Evolutionary conservation across 164 flowering plant genomes (phyloP).

Genomic region (Vitis amurensis): DNA sequence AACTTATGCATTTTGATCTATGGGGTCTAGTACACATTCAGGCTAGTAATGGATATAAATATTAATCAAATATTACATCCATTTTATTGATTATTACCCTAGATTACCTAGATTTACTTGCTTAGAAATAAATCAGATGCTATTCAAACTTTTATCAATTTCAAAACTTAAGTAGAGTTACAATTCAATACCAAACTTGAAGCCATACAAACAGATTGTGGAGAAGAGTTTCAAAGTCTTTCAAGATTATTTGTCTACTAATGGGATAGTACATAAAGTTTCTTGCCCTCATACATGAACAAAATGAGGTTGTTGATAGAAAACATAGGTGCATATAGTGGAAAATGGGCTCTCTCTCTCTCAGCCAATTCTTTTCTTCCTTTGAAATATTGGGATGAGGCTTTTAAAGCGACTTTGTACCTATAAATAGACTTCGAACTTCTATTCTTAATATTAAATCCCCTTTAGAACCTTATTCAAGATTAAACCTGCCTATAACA

Average conservation of each 20-base stretch:
- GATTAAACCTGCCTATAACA: background rate
- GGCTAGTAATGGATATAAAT: too few relatives aligned
- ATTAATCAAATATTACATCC: too few relatives aligned
- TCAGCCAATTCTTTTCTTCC: background rate
- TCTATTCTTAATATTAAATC: too few relatives aligned
- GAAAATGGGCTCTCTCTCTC: background rate
- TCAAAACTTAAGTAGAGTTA: too few relatives aligned
- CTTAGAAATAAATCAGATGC: too few relatives aligned
- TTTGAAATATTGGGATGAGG: background rate
- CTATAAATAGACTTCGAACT: too few relatives aligned
- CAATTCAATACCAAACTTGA: too few relatives aligned
- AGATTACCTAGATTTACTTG: too few relatives aligned
- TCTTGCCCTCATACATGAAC: slow-evolving; percentile 5
- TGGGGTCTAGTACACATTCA: too few relatives aligned
- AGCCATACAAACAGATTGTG: background rate
- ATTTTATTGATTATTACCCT: too few relatives aligned
- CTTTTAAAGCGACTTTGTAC: background rate
- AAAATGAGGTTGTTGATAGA: background rate
- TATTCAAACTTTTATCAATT: too few relatives aligned
- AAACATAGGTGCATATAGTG: background rate
- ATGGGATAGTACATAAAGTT: background rate
- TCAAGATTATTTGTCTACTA: background rate
- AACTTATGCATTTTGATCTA: too few relatives aligned
- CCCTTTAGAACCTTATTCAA: background rate
- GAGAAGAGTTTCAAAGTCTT: background rate